Percentiles rank a stretch among this genome's conserved stretches.
These are phyloP conservation scores for Cicer arietinum DNA, from an alignment of 306 rosid species.

Conservation along the genomic window DNA sequence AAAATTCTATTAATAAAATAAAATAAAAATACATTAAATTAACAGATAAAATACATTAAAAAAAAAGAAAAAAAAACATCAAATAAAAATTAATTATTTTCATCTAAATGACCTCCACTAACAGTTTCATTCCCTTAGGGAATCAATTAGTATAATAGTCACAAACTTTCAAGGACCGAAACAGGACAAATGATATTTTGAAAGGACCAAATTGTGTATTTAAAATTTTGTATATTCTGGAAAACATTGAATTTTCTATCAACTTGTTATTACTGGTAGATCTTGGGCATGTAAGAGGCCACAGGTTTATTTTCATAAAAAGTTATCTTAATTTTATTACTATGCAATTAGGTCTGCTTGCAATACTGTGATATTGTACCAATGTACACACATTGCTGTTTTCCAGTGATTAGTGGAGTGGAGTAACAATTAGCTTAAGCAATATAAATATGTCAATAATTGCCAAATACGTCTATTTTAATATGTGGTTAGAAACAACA, in stretches of 20 bases:
- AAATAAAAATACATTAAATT: too few relatives aligned
- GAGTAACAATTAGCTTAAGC: not conserved
- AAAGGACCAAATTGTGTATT: not conserved
- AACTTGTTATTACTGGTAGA: not conserved
- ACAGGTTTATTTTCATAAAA: not conserved
- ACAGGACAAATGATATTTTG: not conserved
- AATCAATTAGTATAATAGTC: not conserved
- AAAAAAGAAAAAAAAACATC: too few relatives aligned
- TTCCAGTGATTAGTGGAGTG: not conserved
- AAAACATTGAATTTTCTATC: not conserved
- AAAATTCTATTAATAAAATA: too few relatives aligned
- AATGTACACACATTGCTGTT: not conserved
- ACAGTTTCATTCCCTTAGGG: not conserved
- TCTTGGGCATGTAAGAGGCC: not conserved
- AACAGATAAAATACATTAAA: too few relatives aligned
- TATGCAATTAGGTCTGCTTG: not conserved
- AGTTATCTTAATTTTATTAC: not conserved
- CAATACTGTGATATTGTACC: not conserved
- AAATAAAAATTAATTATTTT: too few relatives aligned
- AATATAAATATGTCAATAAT: not conserved
- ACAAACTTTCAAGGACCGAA: not conserved
- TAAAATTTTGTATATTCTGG: not conserved
- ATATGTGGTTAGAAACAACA: not conserved
- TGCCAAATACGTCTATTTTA: not conserved
- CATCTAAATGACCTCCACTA: too few relatives aligned